Evolutionary conservation across 2,329 filamentous ascomycete species (phyloP).

Genomic region (Berkeleyomyces rouxiae): DNA sequence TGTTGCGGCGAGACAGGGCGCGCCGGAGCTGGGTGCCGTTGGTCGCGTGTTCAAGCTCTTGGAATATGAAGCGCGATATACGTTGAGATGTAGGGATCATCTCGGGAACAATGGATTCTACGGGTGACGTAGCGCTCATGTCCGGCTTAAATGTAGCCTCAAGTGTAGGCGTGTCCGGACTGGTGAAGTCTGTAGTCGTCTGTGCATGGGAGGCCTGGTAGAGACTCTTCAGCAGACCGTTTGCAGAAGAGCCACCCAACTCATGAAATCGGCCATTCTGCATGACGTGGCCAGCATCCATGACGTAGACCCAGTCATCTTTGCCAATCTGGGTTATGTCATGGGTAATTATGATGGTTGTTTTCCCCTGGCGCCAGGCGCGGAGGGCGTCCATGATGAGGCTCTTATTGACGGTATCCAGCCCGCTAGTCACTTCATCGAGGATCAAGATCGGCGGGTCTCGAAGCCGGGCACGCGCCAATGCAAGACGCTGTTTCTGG

Average conservation of each 20-base stretch:
- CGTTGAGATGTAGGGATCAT: background rate
- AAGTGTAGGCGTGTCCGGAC: background rate
- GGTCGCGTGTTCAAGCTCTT: background rate
- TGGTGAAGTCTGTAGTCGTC: background rate
- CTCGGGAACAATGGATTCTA: background rate
- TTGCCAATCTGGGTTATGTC: conserved; percentile 60
- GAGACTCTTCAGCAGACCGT: background rate
- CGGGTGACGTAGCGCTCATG: background rate
- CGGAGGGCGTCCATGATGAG: conserved; percentile 60
- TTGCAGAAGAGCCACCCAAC: background rate
- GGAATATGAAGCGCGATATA: background rate
- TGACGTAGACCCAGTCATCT: conserved; percentile 62
- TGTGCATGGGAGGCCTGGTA: background rate
- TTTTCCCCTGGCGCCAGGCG: conserved; percentile 61
- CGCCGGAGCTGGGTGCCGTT: background rate
- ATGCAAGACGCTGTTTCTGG: conserved; percentile 63
- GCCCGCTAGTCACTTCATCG: conserved; percentile 51
- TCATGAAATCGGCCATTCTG: conserved; percentile 23
- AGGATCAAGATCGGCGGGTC: conserved; percentile 61
- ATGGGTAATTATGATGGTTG: conserved; percentile 87
- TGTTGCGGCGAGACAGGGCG: background rate
- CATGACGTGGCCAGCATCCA: conserved; percentile 52
- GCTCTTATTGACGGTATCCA: conserved; percentile 36
- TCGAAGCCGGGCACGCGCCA: conserved; percentile 62
- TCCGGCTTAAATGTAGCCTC: background rate